Conservation (phyloP, 169 alveolate genomes). For the Plasmodium ovale region DNA sequence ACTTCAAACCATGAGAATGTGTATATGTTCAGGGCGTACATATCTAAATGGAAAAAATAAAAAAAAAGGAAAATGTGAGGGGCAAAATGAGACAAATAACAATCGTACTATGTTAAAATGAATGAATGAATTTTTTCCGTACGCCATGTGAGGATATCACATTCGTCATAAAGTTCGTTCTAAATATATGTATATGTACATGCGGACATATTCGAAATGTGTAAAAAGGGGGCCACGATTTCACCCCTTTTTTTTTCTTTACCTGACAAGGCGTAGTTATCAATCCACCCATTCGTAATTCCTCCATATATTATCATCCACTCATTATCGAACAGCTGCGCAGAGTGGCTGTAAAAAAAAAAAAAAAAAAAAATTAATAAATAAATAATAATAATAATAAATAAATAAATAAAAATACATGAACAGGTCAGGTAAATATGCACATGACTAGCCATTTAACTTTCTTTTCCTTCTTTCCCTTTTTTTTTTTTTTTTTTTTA, state of each 20-base stretch:
- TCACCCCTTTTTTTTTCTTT: conserved; percentile 4
- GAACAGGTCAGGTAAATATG: conserved; percentile 27
- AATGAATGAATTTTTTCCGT: too few relatives aligned
- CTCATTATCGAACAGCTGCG: conserved; percentile 67
- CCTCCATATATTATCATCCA: conserved; percentile 78
- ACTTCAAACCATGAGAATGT: conserved; percentile 68
- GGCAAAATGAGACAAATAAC: background rate
- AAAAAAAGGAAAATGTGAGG: background rate
- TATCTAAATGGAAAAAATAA: conserved; percentile 23
- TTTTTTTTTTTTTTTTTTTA: background rate
- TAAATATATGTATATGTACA: too few relatives aligned
- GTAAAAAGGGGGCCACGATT: background rate
- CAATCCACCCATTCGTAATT: conserved; percentile 75
- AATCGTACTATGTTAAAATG: too few relatives aligned
- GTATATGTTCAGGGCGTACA: conserved; percentile 73
- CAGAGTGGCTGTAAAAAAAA: conserved; percentile 34
- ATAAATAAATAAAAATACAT: conserved; percentile 14
- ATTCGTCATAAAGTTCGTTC: too few relatives aligned
- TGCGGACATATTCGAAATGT: background rate
- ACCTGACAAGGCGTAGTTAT: conserved; percentile 72
- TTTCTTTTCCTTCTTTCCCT: background rate
- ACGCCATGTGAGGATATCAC: too few relatives aligned
- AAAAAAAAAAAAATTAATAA: too few relatives aligned
- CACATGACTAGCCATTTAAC: background rate
- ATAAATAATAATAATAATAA: too few relatives aligned